These are phyloP conservation scores for Phytophthora gonapodyides DNA, from an alignment of 352 stramenopile species.

Conservation along the genomic window DNA sequence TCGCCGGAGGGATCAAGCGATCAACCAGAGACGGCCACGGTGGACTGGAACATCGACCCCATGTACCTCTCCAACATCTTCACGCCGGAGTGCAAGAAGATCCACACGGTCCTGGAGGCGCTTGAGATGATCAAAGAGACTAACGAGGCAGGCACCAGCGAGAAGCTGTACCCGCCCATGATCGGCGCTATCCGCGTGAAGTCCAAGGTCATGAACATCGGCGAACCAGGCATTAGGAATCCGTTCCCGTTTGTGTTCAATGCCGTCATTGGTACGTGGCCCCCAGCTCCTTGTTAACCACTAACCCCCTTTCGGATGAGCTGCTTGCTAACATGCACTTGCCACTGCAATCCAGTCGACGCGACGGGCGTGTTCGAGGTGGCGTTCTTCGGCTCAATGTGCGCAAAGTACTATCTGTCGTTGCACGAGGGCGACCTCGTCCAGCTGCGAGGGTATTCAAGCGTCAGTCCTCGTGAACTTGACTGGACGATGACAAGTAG, in stretches of 20 bases:
- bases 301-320: neutral
- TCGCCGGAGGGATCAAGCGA: neutral
- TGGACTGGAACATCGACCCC: constrained; percentile 29
- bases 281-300: neutral
- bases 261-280: constrained; percentile 51
- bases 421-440: constrained; percentile 68
- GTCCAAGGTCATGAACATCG: constrained; percentile 56
- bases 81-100: constrained; percentile 21
- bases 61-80: constrained; percentile 36
- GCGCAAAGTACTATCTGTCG: constrained; percentile 53
- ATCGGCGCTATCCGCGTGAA: constrained; percentile 61
- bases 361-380: constrained; percentile 46
- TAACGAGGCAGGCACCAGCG: neutral
- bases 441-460: constrained; percentile 53
- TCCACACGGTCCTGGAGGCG: constrained; percentile 36
- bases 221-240: constrained; percentile 43
- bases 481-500: constrained; percentile 13
- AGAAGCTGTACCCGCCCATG: constrained; percentile 41
- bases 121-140: constrained; percentile 19
- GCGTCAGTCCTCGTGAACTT: constrained; percentile 17
- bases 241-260: constrained; percentile 75
- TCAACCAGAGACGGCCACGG: neutral
- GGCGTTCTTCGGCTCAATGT: constrained; percentile 73
- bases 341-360: constrained; percentile 40
- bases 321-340: constrained; percentile 5